Evolutionary conservation across 2,329 filamentous ascomycete species (phyloP).

Genomic region (Trichoderma sp.): DNA sequence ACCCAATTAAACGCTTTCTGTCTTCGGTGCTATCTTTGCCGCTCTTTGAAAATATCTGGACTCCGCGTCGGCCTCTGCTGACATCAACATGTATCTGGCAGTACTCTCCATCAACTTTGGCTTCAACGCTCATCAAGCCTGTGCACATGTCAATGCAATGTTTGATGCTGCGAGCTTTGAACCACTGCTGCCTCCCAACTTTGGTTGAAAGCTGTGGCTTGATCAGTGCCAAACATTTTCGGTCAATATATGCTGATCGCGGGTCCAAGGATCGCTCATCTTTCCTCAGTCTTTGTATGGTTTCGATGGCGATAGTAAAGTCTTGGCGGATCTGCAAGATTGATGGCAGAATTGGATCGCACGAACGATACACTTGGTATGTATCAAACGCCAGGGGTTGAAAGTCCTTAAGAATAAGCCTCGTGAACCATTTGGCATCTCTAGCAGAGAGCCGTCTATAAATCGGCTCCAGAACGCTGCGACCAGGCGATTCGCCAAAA

Average conservation of each 20-base stretch:
- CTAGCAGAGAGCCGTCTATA: constrained; percentile 64
- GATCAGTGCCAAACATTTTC: constrained; percentile 41
- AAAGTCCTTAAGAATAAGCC: constrained; percentile 77
- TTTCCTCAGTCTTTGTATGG: constrained; percentile 49
- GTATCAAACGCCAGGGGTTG: constrained; percentile 67
- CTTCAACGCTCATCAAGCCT: constrained; percentile 71
- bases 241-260: constrained; percentile 24
- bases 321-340: constrained; percentile 72
- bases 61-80: constrained; percentile 53
- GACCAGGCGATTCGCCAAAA: constrained; percentile 38
- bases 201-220: constrained; percentile 64
- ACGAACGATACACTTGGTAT: constrained; percentile 57
- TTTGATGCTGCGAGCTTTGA: constrained; percentile 71
- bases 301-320: constrained; percentile 62
- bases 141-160: constrained; percentile 70
- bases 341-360: constrained; percentile 71
- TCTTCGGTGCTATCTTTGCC: constrained; percentile 86
- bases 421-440: constrained; percentile 86
- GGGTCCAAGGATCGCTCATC: constrained; percentile 30
- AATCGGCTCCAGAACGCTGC: constrained; percentile 55
- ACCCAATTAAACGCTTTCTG: constrained; percentile 62
- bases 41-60: constrained; percentile 90
- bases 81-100: constrained; percentile 85
- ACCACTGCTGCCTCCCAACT: constrained; percentile 65
- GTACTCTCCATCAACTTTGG: constrained; percentile 88